These are phyloP conservation scores for Smallanthus sonchifolius DNA, from an alignment of 129 eudicot species.

Conservation along the genomic window DNA sequence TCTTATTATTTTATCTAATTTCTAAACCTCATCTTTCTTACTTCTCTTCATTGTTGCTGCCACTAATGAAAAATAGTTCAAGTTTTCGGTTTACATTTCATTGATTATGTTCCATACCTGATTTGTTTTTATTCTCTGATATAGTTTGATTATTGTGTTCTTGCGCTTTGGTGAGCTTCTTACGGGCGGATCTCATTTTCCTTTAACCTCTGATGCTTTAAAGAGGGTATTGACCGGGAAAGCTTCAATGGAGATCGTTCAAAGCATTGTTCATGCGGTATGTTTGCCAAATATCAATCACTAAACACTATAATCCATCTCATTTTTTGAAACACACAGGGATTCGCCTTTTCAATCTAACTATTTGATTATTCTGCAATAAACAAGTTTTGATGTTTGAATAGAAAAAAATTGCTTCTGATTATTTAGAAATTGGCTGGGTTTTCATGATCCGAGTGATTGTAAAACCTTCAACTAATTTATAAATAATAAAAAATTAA, in stretches of 20 bases:
- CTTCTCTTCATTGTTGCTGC: conserved; percentile 1
- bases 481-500: background rate
- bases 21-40: background rate
- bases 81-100: background rate
- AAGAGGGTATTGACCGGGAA: conserved; percentile 86
- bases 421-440: background rate
- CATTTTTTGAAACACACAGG: background rate
- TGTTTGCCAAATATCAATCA: conserved; percentile 34
- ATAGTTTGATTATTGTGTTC: conserved; percentile 80
- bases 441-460: background rate
- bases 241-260: conserved; percentile 77
- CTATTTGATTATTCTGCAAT: background rate
- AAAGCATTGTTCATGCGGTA: conserved; percentile 80
- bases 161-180: conserved; percentile 90
- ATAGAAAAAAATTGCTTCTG: background rate
- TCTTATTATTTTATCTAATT: background rate
- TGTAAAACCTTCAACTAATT: background rate
- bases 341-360: background rate
- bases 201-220: conserved; percentile 82
- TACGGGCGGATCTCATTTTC: conserved; percentile 87
- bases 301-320: background rate
- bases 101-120: conserved; percentile 7
- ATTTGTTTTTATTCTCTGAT: conserved; percentile 22
- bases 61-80: background rate
- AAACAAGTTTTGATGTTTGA: background rate